phyloP scores from a whole-genome alignment of 2,329 filamentous ascomycete species.

The Uncinocarpus reesii region DNA sequence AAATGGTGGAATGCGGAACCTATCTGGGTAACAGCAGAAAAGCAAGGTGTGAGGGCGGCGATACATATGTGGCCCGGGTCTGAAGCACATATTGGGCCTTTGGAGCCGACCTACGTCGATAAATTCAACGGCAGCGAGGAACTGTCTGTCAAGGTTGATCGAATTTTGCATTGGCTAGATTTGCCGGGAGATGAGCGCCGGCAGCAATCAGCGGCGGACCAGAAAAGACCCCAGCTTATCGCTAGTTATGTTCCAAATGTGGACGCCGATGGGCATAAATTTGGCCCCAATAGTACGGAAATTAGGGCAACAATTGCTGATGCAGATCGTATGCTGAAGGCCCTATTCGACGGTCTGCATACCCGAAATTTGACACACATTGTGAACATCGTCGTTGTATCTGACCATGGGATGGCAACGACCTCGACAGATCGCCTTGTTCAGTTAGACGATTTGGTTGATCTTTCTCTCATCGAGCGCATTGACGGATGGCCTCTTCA shows the following conservation, averaged over 20 bases:
- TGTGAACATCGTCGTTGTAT: constrained; percentile 92
- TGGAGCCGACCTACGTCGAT: constrained; percentile 71
- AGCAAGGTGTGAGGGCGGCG: constrained; percentile 63
- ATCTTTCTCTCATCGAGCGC: constrained; percentile 65
- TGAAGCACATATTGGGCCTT: constrained; percentile 69
- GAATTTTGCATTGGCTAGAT: constrained; percentile 76
- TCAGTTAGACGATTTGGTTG: constrained; percentile 81
- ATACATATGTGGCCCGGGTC: constrained; percentile 99
- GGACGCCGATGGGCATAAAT: constrained; percentile 74
- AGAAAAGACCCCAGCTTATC: constrained; percentile 75
- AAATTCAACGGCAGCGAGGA: constrained; percentile 69
- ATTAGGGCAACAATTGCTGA: constrained; percentile 64
- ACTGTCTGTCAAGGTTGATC: constrained; percentile 63
- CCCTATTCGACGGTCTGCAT: constrained; percentile 65
- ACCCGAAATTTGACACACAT: constrained; percentile 74
- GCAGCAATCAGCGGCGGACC: constrained; percentile 31
- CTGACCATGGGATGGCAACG: constrained; percentile 96
- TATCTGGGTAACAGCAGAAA: constrained; percentile 86
- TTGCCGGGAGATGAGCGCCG: constrained; percentile 58
- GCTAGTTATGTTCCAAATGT: constrained; percentile 92
- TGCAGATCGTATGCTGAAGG: constrained; percentile 74
- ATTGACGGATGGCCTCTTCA: constrained; percentile 91
- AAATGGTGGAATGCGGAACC: constrained; percentile 96
- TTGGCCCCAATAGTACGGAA: constrained; percentile 90
- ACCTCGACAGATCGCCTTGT: constrained; percentile 70